These are phyloP conservation scores for Kwoniella shivajii DNA, from an alignment of 1,284 basidiomycete genomes.

Conservation along the genomic window DNA sequence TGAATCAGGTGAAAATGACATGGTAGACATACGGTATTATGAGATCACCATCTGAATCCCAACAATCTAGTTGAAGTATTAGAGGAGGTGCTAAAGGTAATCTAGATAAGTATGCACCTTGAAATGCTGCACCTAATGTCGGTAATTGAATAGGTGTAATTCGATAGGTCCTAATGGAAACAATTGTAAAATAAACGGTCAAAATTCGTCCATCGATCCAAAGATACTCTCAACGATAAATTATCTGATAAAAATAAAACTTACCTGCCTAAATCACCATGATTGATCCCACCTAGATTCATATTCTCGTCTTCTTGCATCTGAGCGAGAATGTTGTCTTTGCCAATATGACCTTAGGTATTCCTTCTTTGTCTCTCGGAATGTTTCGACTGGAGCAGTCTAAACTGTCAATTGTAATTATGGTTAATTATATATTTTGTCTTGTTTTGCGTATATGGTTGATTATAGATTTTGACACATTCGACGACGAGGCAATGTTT, in stretches of 20 bases:
- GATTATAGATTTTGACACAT: no score
- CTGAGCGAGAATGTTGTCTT: not conserved
- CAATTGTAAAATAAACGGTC: not conserved
- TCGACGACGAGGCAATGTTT: no score
- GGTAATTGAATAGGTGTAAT: slow-evolving; percentile 70
- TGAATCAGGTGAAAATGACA: no score
- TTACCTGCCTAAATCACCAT: slow-evolving; percentile 32
- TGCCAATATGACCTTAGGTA: no score
- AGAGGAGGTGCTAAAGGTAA: slow-evolving; percentile 78
- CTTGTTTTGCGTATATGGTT: no score
- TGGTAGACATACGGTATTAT: slow-evolving; percentile 56
- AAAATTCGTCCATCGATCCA: no score
- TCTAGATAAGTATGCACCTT: slow-evolving; percentile 70
- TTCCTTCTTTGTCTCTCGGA: no score
- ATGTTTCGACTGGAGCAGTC: no score
- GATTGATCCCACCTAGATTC: slow-evolving; percentile 34
- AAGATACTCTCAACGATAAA: no score
- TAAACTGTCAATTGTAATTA: no score
- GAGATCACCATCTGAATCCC: slow-evolving; percentile 56
- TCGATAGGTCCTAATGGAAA: slow-evolving; percentile 41
- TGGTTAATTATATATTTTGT: no score
- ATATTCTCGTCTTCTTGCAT: slow-evolving; percentile 20
- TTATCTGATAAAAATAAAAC: slow-evolving; percentile 12
- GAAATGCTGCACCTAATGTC: slow-evolving; percentile 74
- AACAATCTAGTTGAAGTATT: slow-evolving; percentile 72